Evolutionary conservation across 208 protist species (phyloP), one percentile per base, ranked within the genome.

Genomic region (Acanthamoeba sp.): DNA sequence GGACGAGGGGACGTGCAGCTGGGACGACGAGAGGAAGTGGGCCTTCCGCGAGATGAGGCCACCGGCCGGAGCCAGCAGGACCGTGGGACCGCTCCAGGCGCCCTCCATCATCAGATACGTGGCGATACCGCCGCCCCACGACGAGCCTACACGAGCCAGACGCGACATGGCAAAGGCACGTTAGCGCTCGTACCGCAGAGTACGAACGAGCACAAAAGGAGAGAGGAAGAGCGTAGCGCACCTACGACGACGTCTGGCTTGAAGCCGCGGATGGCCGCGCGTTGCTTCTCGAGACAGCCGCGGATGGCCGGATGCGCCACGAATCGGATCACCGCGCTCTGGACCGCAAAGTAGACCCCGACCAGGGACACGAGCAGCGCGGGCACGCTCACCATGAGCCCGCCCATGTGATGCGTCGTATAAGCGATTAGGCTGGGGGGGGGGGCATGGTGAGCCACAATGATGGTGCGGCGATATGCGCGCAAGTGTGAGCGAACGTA

Each of bases 61-160:
- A 29, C 73, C 73, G 73, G 73, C 73, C 73, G 73, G 40, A 32
- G 73, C 73, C 42, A 82, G n/a, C 38, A 82, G 73, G 24, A 82
- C 27, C 73, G 73, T 82, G 36, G 73, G 73, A 3, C 73, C 73
- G 42, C 73, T 3, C 73, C 73, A 82, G 73, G 73, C 12, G 73
- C 73, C 73, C 73, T 82, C 73, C 73, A 82, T 82, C 73, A 52
- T 42, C 32, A 82, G 73, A 29, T 52, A 82, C 22, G 73, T 82
- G 2, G 73, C 73, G 6, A 82, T 82, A 5, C 38, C 73, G 12
- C 73, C 73, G 34, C 73, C 73, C 73, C 73, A 82, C 32, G 73
- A 82, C 73, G 73, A 82, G 18, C 73, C 73, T 82, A 55, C 48
- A 55, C 48, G 48, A 6, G 48, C 16, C 48, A 55, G 16, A 55